phyloP scores from a whole-genome alignment of 768 basidiomycete genomes.

The Leccinum disarticulatum region DNA sequence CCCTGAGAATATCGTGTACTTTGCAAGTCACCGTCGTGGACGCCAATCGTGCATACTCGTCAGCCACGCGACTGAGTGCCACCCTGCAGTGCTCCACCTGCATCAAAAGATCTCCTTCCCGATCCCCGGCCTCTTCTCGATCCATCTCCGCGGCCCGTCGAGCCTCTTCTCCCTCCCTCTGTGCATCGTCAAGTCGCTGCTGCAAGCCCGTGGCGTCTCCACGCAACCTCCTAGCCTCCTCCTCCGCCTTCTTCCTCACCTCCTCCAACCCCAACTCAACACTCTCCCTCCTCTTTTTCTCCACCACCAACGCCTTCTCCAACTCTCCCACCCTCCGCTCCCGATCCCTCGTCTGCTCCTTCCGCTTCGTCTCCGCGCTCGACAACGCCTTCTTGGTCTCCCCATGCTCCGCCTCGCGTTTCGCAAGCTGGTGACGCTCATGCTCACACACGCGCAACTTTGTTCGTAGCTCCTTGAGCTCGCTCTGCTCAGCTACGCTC shows the following conservation, averaged over 20 bases:
- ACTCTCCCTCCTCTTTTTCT: conserved; percentile 51
- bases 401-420: conserved; percentile 50
- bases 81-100: conserved; percentile 52
- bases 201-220: conserved; percentile 36
- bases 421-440: conserved; percentile 49
- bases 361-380: conserved; percentile 47
- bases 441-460: conserved; percentile 61
- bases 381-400: conserved; percentile 54
- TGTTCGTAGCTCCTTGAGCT: conserved; percentile 60
- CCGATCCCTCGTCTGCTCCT: conserved; percentile 54
- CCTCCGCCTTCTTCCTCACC: conserved; percentile 40
- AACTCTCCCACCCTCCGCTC: conserved; percentile 57
- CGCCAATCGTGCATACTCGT: conserved; percentile 55
- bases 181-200: conserved; percentile 36
- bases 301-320: conserved; percentile 48
- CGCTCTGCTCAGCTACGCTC: conserved; percentile 49
- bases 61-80: conserved; percentile 47
- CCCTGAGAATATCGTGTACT: conserved; percentile 40
- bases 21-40: conserved; percentile 40
- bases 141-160: conserved; percentile 32
- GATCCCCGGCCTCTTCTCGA: conserved; percentile 33
- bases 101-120: conserved; percentile 45
- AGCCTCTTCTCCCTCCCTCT: conserved; percentile 37
- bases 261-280: conserved; percentile 47
- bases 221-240: conserved; percentile 38